phyloP scores from a whole-genome alignment of 2,329 filamentous ascomycete genomes.

The Phoma sp. region DNA sequence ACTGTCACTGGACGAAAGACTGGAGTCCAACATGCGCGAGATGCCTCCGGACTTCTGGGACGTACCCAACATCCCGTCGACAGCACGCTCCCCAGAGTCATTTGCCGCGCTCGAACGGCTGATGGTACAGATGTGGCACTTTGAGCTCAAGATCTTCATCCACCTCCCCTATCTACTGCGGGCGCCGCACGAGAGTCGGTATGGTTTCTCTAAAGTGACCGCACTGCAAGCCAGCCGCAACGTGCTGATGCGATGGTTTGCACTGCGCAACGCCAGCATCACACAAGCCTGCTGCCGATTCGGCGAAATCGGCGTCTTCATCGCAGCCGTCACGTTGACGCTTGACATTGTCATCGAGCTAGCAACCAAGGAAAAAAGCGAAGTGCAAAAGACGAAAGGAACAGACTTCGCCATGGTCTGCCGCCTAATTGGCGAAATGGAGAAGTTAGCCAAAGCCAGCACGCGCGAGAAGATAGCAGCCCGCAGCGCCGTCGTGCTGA shows the following conservation, averaged over 20 bases:
- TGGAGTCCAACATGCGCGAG: slow-evolving; percentile 39
- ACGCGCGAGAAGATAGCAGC: slow-evolving; percentile 44
- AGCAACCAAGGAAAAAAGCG: slow-evolving; percentile 39
- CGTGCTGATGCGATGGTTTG: slow-evolving; percentile 47
- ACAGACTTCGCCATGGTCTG: slow-evolving; percentile 48
- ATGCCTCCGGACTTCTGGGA: slow-evolving; percentile 46
- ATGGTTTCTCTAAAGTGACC: slow-evolving; percentile 45
- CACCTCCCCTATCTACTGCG: slow-evolving; percentile 45
- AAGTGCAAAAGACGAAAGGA: slow-evolving; percentile 42
- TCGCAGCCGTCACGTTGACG: slow-evolving; percentile 44
- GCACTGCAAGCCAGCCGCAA: slow-evolving; percentile 45
- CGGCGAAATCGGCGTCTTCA: slow-evolving; percentile 44
- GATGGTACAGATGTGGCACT: slow-evolving; percentile 46
- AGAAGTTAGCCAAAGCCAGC: slow-evolving; percentile 40
- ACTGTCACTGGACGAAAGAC: slow-evolving; percentile 40
- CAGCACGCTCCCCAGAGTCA: slow-evolving; percentile 39
- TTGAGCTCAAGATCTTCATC: slow-evolving; percentile 45
- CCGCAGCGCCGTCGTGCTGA: slow-evolving; percentile 41
- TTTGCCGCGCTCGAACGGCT: slow-evolving; percentile 36
- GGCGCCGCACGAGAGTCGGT: slow-evolving; percentile 38
- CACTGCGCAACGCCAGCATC: slow-evolving; percentile 42
- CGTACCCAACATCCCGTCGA: slow-evolving; percentile 44
- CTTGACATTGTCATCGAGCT: slow-evolving; percentile 47
- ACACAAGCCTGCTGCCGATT: slow-evolving; percentile 45
- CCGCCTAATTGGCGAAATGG: slow-evolving; percentile 44